Evolutionary conservation across 805 yeast genomes (phyloP), one percentile per base, ranked within the genome.

Genomic region (Yarrowia sp.): DNA sequence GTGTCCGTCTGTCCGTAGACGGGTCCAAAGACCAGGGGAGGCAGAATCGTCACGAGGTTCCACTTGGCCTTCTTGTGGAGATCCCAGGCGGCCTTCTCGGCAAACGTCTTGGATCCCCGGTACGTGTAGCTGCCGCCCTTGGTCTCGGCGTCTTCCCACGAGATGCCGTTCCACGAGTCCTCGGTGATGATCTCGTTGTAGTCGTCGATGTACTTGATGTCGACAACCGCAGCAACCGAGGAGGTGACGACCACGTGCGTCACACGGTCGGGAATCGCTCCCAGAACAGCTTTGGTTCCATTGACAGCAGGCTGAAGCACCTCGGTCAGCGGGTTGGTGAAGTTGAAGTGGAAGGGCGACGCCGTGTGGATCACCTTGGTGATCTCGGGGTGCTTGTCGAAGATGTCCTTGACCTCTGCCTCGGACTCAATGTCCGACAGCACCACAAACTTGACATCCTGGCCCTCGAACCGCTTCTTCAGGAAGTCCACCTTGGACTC

Each of bases 81-180:
- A 0, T 81, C 78, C 82, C 88, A 82, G 19, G 82, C 83, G 1
- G 84, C 80, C 64, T 74, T 68, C 71, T 85, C 88, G 31, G 88
- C 88, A 67, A 74, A 73, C 4, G 71, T 77, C 71, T 84, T 84
- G 39, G 87, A 69, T 75, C 42, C 78, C 77, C 62, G 22, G 49
- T 68, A 70, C 22, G 67, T 64, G 25, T 29, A 19, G 9, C 29
- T 18, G 5, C 38, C 38, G 6, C 38, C 32, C 14, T 63, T 56
- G 12, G 24, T 38, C 8, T 32, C 46, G 5, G 16, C 70, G 6
- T 65, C 63, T 42, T 74, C 74, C 68, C 69, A 66, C 8, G 74
- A 66, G 21, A 71, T 64, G 2, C 74, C 72, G 64, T 72, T 73
- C 80, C 81, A 78, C 39, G 68, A 65, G 21, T 68, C 56, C 62